Evolutionary conservation across 768 basidiomycete genomes (phyloP), one percentile per base, ranked within the genome.

Genomic region (Hebeloma cylindrosporum): DNA sequence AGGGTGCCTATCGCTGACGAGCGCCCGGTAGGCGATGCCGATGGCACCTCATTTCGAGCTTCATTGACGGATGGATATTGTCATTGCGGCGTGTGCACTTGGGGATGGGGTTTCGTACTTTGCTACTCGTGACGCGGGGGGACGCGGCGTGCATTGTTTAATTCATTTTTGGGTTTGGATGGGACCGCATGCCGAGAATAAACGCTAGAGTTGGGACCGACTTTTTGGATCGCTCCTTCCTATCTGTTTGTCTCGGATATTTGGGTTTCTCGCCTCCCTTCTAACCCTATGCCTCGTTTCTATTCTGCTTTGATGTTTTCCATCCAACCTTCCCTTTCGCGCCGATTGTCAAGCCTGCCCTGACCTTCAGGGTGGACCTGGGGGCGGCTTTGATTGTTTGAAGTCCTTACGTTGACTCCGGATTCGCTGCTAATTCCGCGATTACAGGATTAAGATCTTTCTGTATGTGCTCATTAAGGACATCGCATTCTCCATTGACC

Each of bases 391-490:
- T n/a, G n/a, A n/a, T n/a, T n/a, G n/a, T n/a, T n/a, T n/a, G n/a
- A n/a, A n/a, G n/a, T n/a, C n/a, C n/a, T n/a, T n/a, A n/a, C n/a
- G n/a, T 33, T 18, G 16, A 35, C 41, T 44, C 26, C 35, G 23
- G n/a, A 42, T 37, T 30, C 35, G 14, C 41, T 56, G 45, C 41
- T 48, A 45, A 45, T 49, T 45, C 37, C 55, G 52, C 59, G 58
- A 35, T 56, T 50, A 27, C 20, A 82, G 80, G 68, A 81, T 83
- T 61, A 83, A 83, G 60, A 70, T 77, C 27, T 81, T 83, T 55
- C 64, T 83, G 49, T 80, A 71, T 61, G 73, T 77, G 33, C 71
- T 83, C 36, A 39, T 83, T 35, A 72, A 73, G 53, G 79, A 82
- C 64, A 62, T 81, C 41, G 75, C 76, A 56, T 78, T 80, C 65